Percentiles rank a stretch among this genome's conserved stretches.
These are phyloP conservation scores for Xylaria castorea DNA, from an alignment of 495 filamentous ascomycete genomes.

Conservation along the genomic window DNA sequence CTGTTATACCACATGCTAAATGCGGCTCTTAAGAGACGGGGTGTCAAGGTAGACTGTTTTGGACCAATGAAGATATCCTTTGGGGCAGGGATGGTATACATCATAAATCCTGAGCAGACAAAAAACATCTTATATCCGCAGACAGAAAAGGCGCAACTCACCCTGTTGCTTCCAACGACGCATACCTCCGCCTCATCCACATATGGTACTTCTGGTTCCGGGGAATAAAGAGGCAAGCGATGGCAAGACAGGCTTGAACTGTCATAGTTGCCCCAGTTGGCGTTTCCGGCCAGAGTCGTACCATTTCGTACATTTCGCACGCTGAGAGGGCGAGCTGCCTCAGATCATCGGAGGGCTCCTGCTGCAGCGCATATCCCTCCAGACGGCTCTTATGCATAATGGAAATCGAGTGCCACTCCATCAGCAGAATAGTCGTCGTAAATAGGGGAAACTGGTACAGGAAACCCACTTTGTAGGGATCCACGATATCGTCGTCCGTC, in stretches of 20 bases:
- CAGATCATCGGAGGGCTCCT: constrained; percentile 55
- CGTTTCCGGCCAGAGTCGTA: constrained; percentile 74
- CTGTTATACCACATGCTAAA: constrained; percentile 31
- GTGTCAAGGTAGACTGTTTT: background rate
- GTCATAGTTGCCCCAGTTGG: constrained; percentile 72
- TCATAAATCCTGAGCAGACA: background rate
- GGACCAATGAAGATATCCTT: background rate
- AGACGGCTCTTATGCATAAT: constrained; percentile 80
- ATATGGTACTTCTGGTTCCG: constrained; percentile 74
- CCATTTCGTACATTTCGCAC: constrained; percentile 77
- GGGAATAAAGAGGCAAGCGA: constrained; percentile 79
- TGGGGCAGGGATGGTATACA: background rate
- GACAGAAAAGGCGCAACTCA: constrained; percentile 54
- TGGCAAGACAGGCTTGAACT: constrained; percentile 77
- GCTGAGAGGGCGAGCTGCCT: constrained; percentile 68
- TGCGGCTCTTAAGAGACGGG: background rate
- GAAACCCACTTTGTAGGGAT: constrained; percentile 71
- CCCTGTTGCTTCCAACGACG: constrained; percentile 80
- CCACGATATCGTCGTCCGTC: constrained; percentile 69
- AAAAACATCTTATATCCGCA: background rate
- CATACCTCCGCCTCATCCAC: constrained; percentile 85
- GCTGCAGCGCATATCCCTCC: constrained; percentile 50
- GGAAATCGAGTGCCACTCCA: constrained; percentile 79
- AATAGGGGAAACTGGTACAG: constrained; percentile 74
- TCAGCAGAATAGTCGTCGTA: constrained; percentile 70